Conservation (phyloP, 257 asterid species). For the Vinca minor region DNA sequence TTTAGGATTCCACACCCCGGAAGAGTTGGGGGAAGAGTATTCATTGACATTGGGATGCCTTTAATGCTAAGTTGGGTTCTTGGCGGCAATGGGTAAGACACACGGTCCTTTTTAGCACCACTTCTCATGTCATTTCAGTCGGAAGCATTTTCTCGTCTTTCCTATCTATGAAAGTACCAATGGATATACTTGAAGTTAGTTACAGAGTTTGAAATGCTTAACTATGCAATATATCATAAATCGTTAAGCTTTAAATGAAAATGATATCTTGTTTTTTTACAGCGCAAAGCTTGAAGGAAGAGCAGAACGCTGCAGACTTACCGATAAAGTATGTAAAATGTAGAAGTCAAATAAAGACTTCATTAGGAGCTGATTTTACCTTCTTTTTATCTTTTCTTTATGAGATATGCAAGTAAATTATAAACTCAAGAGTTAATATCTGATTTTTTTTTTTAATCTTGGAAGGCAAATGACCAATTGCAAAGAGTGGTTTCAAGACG, state of each 20-base stretch:
- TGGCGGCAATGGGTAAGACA: slow-evolving; percentile 86
- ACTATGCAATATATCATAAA: background rate
- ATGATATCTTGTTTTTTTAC: slow-evolving; percentile 18
- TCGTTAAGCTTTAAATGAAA: background rate
- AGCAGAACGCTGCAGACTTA: slow-evolving; percentile 61
- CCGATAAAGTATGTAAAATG: slow-evolving; percentile 66
- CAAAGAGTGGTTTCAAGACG: slow-evolving; percentile 71
- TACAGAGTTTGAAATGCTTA: background rate
- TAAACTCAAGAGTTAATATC: background rate
- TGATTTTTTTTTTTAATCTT: slow-evolving; percentile 14
- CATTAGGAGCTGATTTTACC: background rate
- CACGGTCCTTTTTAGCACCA: background rate
- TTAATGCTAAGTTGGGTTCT: slow-evolving; percentile 94
- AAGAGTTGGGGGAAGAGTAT: slow-evolving; percentile 84
- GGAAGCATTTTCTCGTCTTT: background rate
- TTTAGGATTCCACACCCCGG: slow-evolving; percentile 94
- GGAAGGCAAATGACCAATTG: slow-evolving; percentile 67
- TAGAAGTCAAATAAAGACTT: background rate
- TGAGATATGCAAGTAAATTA: background rate
- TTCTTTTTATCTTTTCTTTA: background rate
- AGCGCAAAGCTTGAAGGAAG: slow-evolving; percentile 91
- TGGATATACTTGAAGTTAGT: background rate
- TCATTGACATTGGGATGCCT: slow-evolving; percentile 87
- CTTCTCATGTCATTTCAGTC: background rate
- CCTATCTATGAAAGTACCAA: background rate